Evolutionary conservation across 2,329 filamentous ascomycete species (phyloP).

Genomic region (Neonectria hederae): DNA sequence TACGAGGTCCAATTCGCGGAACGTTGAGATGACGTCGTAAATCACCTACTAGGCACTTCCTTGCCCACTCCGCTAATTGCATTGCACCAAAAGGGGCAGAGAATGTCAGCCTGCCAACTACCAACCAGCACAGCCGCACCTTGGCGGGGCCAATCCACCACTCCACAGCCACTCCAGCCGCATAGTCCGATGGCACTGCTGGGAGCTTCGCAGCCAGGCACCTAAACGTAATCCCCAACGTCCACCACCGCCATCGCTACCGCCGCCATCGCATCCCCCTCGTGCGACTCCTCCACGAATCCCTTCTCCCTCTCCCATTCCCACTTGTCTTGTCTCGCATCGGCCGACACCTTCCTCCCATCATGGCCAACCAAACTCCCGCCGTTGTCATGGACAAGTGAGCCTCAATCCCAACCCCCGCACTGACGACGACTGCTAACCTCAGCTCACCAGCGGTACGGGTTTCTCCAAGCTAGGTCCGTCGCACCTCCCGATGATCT

Average conservation of each 20-base stretch:
- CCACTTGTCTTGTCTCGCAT: conserved; percentile 29
- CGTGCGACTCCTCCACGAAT: conserved; percentile 28
- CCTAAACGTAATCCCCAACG: conserved; percentile 43
- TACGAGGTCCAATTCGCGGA: background rate
- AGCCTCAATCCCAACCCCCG: conserved; percentile 57
- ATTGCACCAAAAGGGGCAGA: conserved; percentile 21
- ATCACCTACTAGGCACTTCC: background rate
- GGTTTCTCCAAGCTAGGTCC: conserved; percentile 98
- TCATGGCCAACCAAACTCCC: conserved; percentile 97
- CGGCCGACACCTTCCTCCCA: conserved; percentile 38
- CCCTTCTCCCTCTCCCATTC: conserved; percentile 18
- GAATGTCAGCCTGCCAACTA: background rate
- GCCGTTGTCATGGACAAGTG: conserved; percentile 99
- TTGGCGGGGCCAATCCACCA: conserved; percentile 35
- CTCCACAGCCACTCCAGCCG: conserved; percentile 41
- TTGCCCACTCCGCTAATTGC: conserved; percentile 23
- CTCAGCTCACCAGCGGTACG: conserved; percentile 78
- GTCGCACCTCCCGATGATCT: conserved; percentile 43
- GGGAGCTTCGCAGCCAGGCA: conserved; percentile 42
- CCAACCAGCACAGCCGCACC: conserved; percentile 21
- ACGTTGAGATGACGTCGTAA: conserved; percentile 18
- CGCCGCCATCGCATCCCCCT: conserved; percentile 32
- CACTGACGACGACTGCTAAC: conserved; percentile 45
- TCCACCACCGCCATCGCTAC: conserved; percentile 33
- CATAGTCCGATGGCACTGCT: conserved; percentile 26